These are phyloP conservation scores for Trichoderma lentiforme DNA, from an alignment of 2,329 filamentous ascomycete genomes.

Conservation along the genomic window DNA sequence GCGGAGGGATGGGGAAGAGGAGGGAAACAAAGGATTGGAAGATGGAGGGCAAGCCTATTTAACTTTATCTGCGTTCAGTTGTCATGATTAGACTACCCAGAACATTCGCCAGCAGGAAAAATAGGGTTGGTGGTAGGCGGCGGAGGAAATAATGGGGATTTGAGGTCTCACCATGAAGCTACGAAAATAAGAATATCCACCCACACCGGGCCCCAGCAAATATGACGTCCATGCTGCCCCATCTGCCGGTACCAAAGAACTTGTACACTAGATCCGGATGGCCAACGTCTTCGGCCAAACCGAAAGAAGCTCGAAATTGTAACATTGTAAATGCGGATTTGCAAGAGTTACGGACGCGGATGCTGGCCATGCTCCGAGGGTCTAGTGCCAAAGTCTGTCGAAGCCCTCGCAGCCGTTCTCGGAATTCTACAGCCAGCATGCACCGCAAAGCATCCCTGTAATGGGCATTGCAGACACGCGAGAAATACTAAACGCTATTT, in stretches of 20 bases:
- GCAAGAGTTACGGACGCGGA: constrained; percentile 1
- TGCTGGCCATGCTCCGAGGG: background rate
- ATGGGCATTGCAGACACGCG: background rate
- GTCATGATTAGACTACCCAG: background rate
- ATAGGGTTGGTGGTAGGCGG: background rate
- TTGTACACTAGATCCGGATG: background rate
- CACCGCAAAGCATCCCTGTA: background rate
- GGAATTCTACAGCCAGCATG: background rate
- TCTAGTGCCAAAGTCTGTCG: background rate
- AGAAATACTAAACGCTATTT: background rate
- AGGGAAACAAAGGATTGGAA: background rate
- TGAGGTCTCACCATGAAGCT: constrained; percentile 1
- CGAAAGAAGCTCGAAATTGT: background rate
- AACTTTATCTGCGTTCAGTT: constrained; percentile 12
- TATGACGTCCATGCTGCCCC: constrained; percentile 10
- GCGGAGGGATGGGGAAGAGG: constrained; percentile 4
- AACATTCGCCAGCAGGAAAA: background rate
- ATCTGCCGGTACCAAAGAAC: background rate
- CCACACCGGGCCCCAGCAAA: constrained; percentile 1
- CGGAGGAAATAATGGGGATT: constrained; percentile 11
- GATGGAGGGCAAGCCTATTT: constrained; percentile 4
- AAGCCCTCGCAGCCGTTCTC: constrained; percentile 5
- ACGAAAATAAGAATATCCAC: constrained; percentile 10
- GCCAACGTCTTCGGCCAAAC: constrained; percentile 12
- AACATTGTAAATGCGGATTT: background rate